Evolutionary conservation across 495 filamentous ascomycete genomes (phyloP).

Genomic region (Neurospora tetrasperma): DNA sequence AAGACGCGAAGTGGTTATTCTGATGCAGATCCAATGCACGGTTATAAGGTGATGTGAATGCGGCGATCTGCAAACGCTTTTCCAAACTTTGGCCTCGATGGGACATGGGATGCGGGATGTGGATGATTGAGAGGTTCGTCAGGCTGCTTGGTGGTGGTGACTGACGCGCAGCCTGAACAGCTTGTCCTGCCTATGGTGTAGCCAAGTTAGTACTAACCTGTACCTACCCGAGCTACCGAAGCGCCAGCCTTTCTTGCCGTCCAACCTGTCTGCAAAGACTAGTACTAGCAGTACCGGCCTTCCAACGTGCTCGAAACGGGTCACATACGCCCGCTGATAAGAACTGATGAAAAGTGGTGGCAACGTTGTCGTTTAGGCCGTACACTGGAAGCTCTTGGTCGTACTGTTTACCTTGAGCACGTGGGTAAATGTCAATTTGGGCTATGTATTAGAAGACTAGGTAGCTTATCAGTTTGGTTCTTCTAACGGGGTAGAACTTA

Average conservation of each 20-base stretch:
- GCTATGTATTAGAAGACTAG: no score
- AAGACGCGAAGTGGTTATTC: background rate
- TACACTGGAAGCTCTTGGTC: background rate
- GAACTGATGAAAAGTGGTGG: background rate
- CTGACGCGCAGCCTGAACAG: background rate
- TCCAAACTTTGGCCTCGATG: background rate
- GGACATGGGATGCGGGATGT: background rate
- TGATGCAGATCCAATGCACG: background rate
- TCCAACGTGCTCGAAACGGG: no score
- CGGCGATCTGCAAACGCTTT: background rate
- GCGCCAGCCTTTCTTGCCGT: background rate
- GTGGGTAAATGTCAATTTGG: no score
- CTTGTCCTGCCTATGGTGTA: background rate
- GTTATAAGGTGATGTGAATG: background rate
- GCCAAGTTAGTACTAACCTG: background rate
- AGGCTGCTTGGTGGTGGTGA: background rate
- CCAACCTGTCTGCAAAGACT: background rate
- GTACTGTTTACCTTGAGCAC: background rate
- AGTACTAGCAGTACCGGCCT: no score
- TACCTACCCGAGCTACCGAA: background rate
- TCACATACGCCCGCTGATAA: background rate
- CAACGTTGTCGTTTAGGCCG: background rate
- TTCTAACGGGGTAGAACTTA: no score
- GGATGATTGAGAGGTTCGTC: background rate
- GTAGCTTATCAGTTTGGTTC: no score